Base-by-base conservation (phyloP, 441 rosid species). In the Populus trichocarpa region DNA sequence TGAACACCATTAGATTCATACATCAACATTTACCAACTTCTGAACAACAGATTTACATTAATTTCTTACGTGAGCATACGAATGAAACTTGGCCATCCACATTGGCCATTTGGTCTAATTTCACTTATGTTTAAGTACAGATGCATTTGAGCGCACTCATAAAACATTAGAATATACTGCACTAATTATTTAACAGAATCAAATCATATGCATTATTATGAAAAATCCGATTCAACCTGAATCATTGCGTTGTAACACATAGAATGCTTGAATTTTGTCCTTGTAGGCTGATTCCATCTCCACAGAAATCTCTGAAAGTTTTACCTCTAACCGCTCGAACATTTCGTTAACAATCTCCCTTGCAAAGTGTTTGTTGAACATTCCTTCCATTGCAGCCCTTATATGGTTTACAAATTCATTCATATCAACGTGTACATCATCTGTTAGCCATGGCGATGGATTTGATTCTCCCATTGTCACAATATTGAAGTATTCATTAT, bases 331-430 rank as follows among this genome's bases (percentile, higher is more conserved):
- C 66, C 73, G 74, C 30, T 74, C 71, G 75, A 86, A 88, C 66
- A 86, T 42, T 71, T 81, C 82, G 25, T 83, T 72, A 11, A 78
- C 82, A 13, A 76, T 28, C 13, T 72, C 70, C 1, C 18, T 3
- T 3, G 81, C 18, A 64, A 89, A 85, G 35, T 82, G 86, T 5
- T 70, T 77, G 75, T 4, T 71, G 74, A 89, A 78, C 83, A 87
- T 86, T 25, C 77, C 83, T 69, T 88, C 89, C 87, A 83, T 78
- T 3, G 85, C 87, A 12, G 87, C 87, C 72, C 87, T 81, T 35
- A 81, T 75, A 73, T 85, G 87, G 23, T 40, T 57, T n/a, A 76
- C 69, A 69, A 69, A 83, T 28, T 67, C 78, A 1, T 16, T 71
- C 72, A 77, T 70, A 38, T 84, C 81, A 4, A 79, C 78, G 35